Conservation (phyloP, 257 asterid species). For the Buddleja alternifolia region DNA sequence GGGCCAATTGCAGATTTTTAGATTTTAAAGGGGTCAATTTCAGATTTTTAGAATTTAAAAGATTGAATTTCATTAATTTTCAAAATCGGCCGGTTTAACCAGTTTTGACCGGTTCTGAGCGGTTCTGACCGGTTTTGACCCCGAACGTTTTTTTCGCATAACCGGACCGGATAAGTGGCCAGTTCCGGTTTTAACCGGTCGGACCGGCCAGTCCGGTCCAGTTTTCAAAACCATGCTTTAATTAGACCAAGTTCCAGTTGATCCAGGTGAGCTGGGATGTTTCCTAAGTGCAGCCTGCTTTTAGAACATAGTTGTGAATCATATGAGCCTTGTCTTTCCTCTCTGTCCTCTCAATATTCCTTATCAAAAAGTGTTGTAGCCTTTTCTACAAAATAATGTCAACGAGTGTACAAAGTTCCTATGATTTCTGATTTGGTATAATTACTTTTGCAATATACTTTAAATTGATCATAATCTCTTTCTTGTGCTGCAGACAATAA, state of each 20-base stretch:
- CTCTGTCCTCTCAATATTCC: neutral
- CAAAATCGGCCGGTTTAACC: too few species aligned
- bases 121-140: too few species aligned
- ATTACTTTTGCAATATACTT: neutral
- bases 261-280: neutral
- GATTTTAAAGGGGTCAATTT: too few species aligned
- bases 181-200: too few species aligned
- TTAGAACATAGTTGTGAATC: slow-evolving; percentile 8
- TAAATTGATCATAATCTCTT: slow-evolving; percentile 15
- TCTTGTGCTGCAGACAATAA: slow-evolving; percentile 64
- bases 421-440: slow-evolving; percentile 16
- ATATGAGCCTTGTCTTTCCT: slow-evolving; percentile 8
- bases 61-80: too few species aligned
- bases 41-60: too few species aligned
- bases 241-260: neutral
- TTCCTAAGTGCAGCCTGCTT: slow-evolving; percentile 10
- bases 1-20: too few species aligned
- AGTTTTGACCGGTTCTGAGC: too few species aligned
- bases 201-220: too few species aligned
- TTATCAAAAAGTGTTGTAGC: neutral
- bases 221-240: too few species aligned
- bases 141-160: too few species aligned
- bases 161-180: too few species aligned
- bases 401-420: neutral
- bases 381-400: neutral